A percentile compares a stretch with the other conserved stretches of the same genome.
phyloP scores from a whole-genome alignment of 352 stramenopile genomes.

The Phytophthora ramorum region DNA sequence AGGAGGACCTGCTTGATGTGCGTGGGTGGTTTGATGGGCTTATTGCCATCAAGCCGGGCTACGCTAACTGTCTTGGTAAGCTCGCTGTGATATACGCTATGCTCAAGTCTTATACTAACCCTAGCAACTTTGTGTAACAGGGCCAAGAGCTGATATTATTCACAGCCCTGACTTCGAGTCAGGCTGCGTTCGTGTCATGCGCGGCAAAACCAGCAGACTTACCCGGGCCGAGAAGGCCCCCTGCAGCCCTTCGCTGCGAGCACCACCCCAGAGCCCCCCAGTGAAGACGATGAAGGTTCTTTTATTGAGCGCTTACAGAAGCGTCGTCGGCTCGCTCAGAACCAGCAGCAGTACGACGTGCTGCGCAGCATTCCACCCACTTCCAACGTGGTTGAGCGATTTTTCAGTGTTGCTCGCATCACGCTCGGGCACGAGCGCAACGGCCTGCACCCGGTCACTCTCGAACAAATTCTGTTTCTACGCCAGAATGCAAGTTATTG shows the following conservation, averaged over 20 bases:
- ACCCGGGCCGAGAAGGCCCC: constrained; percentile 6
- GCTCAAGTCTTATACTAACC: not conserved
- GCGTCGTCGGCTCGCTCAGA: not conserved
- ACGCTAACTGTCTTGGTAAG: too few relatives aligned
- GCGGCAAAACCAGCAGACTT: not conserved
- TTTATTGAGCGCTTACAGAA: not conserved
- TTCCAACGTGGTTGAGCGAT: too few relatives aligned
- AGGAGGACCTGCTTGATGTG: too few relatives aligned
- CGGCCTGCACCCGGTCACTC: too few relatives aligned
- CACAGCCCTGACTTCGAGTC: constrained; percentile 14
- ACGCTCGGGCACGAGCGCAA: too few relatives aligned
- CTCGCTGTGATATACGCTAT: too few relatives aligned
- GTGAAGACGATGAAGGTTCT: not conserved
- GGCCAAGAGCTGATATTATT: constrained; percentile 7
- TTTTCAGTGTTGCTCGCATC: too few relatives aligned
- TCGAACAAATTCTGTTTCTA: too few relatives aligned
- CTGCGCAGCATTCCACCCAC: not conserved
- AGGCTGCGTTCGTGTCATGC: constrained; percentile 6
- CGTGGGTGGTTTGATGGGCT: too few relatives aligned
- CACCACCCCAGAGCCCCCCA: not conserved
- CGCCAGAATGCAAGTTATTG: too few relatives aligned
- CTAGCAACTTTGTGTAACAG: not conserved
- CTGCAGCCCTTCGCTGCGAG: not conserved
- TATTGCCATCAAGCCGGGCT: too few relatives aligned
- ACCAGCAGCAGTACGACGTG: not conserved